A percentile compares a stretch with the other conserved stretches of the same genome.
phyloP scores from a whole-genome alignment of 345 rosid genomes.

The Populus ilicifolia region DNA sequence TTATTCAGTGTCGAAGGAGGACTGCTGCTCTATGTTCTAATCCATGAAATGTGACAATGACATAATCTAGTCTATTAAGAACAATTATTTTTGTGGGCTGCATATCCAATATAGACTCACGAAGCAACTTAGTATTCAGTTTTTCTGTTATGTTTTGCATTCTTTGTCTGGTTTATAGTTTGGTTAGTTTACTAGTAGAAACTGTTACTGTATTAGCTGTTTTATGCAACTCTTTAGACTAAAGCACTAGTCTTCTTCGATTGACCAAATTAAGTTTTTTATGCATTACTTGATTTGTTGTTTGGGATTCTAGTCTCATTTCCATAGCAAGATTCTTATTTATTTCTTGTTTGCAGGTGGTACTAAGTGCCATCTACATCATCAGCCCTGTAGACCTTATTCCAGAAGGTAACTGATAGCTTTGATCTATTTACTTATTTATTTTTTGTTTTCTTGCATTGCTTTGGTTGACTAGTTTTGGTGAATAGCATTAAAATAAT shows the following conservation, averaged over 20 bases:
- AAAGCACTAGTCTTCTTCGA: not conserved
- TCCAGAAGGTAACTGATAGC: slow-evolving; percentile 66
- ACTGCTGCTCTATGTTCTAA: not conserved
- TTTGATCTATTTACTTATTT: not conserved
- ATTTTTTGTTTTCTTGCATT: not conserved
- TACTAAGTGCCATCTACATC: slow-evolving; percentile 58
- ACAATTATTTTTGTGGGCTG: not conserved
- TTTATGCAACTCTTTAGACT: not conserved
- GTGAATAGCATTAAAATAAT: not conserved
- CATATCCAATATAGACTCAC: not conserved
- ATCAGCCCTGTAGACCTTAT: slow-evolving; percentile 87
- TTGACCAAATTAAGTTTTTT: not conserved
- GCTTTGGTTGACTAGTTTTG: not conserved
- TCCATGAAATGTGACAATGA: not conserved
- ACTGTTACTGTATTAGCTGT: not conserved
- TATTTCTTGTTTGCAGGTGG: slow-evolving; percentile 43
- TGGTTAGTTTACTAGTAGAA: not conserved
- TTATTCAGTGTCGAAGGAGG: not conserved
- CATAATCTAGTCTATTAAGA: not conserved
- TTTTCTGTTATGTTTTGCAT: not conserved
- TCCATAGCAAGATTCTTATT: not conserved
- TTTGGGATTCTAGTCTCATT: not conserved
- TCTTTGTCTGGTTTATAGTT: not conserved
- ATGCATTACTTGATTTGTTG: not conserved
- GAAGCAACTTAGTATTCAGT: not conserved